Evolutionary conservation across 1,139 yeast genomes (phyloP), one percentile per base, ranked within the genome.

Genomic region (Hemisphaericaspora xylofermentans): DNA sequence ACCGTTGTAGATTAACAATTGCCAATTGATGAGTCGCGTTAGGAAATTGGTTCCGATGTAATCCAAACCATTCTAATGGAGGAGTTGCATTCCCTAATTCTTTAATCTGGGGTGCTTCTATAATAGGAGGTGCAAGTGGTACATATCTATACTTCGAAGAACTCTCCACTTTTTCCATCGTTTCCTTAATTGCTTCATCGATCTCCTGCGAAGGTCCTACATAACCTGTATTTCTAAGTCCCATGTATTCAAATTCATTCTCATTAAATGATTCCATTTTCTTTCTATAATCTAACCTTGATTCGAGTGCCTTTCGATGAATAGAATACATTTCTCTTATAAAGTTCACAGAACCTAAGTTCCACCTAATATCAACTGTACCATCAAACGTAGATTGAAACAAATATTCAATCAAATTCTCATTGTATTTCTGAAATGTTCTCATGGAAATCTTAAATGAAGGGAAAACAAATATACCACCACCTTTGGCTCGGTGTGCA

Each of bases 51-150:
- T 83, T 79, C 51, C 98, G 73, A 58, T 93, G 94, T 25, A 93
- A 72, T 1, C 98, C 98, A 66, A 93, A 86, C 98, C 98, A 93
- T 60, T 93, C 98, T 47, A 93, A 67, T 2, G 98, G 98, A 1
- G 98, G 98, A 0, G 98, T 93, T 1, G 97, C 98, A 63, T 86
- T 93, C 24, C 98, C 98, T 56, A 93, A 71, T 56, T 93, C 98
- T 54, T 82, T 81, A 52, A 93, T 69, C 53, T 84, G 94, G 1
- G 98, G 98, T 18, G 93, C 88, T 47, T 87, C 95, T 35, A 93
- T 88, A 8, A 79, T 70, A 1, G 97, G 96, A 8, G 86, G 85
- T 30, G 76, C 80, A 21, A 86, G 56, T 0, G 98, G 79, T 14
- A 74, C 57, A 53, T 93, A 93, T 0, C 49, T 59, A 52, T 74